Conservation (phyloP, 441 rosid species). For the Iberis amara region DNA sequence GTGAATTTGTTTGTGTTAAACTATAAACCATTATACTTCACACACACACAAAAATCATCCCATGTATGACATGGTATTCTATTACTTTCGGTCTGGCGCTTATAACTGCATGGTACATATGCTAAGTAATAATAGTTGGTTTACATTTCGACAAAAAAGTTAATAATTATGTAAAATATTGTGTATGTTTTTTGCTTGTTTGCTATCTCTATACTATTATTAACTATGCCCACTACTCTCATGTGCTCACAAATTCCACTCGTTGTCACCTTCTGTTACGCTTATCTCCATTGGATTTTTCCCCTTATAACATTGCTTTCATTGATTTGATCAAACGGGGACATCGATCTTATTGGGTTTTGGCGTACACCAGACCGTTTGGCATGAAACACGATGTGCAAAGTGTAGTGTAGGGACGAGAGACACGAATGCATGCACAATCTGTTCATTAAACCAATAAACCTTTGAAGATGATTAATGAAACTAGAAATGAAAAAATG, state of each 20-base stretch:
- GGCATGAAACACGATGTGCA: constrained; percentile 32
- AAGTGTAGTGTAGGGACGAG: constrained; percentile 24
- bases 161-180: background rate
- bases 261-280: constrained; percentile 23
- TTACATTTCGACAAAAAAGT: constrained; percentile 1
- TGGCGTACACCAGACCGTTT: constrained; percentile 13
- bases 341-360: constrained; percentile 10
- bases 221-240: constrained; percentile 30
- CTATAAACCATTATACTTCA: too few relatives aligned
- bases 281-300: constrained; percentile 30
- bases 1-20: too few relatives aligned
- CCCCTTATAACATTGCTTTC: constrained; percentile 26
- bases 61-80: too few relatives aligned
- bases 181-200: constrained; percentile 23
- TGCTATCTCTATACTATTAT: constrained; percentile 24
- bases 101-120: too few relatives aligned
- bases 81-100: too few relatives aligned
- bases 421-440: constrained; percentile 23
- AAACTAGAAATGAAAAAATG: constrained; percentile 6
- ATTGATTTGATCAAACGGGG: constrained; percentile 20
- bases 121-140: constrained; percentile 5
- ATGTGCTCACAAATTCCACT: constrained; percentile 30
- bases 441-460: constrained; percentile 19
- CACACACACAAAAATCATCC: too few relatives aligned
- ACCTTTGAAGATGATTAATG: constrained; percentile 28